Conservation (phyloP, 2,329 filamentous ascomycete genomes). For the Microdochium paspali region DNA sequence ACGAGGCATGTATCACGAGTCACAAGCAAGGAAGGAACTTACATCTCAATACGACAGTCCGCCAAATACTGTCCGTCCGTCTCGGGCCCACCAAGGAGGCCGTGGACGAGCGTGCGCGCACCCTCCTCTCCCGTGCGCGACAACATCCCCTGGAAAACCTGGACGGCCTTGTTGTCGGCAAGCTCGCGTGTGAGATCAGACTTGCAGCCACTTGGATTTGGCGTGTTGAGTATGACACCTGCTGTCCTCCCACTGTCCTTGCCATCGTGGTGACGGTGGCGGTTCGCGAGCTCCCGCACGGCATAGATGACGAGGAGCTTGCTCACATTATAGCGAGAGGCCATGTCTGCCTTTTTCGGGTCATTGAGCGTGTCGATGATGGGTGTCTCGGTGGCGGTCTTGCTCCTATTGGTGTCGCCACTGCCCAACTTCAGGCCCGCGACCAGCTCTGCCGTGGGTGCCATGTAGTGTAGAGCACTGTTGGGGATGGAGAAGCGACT, state of each 20-base stretch:
- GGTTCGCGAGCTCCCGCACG: constrained; percentile 17
- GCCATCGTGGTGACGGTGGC: constrained; percentile 5
- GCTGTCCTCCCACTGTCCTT: not conserved
- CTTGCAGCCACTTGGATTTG: constrained; percentile 31
- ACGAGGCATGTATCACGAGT: not conserved
- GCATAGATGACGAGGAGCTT: constrained; percentile 21
- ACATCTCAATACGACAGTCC: constrained; percentile 20
- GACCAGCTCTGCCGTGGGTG: constrained; percentile 12
- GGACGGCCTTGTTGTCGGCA: constrained; percentile 4
- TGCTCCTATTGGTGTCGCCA: not conserved
- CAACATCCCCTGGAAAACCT: constrained; percentile 14
- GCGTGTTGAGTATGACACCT: constrained; percentile 24
- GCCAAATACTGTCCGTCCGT: constrained; percentile 22
- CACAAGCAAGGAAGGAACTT: constrained; percentile 6
- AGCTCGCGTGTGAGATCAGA: constrained; percentile 16
- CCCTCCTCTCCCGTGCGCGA: constrained; percentile 37
- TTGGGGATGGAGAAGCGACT: constrained; percentile 14
- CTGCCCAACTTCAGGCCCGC: not conserved
- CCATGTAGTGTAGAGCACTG: constrained; percentile 12
- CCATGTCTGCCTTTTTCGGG: constrained; percentile 15
- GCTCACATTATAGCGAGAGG: constrained; percentile 17
- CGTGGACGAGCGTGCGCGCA: constrained; percentile 19
- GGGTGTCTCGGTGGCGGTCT: not conserved
- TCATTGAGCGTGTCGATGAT: constrained; percentile 22
- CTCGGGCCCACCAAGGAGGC: constrained; percentile 17